Evolutionary conservation across 1,284 basidiomycete species (phyloP).

Genomic region (Sparassis latifolia): DNA sequence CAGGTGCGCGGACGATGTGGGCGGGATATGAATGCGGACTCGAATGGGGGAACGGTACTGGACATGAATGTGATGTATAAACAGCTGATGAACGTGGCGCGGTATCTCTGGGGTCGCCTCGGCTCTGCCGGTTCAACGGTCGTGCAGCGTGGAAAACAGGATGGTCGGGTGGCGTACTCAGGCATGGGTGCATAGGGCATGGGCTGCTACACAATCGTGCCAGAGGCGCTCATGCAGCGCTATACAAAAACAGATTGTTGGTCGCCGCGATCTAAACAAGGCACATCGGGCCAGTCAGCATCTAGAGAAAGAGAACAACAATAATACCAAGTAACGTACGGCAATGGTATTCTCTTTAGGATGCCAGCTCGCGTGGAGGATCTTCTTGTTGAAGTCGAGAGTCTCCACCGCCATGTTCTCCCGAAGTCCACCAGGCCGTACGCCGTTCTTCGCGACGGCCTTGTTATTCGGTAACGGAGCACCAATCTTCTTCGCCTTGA

Average conservation of each 20-base stretch:
- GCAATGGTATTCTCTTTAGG: conserved; percentile 97
- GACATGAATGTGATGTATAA: conserved; percentile 10
- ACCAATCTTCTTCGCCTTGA: conserved; percentile 98
- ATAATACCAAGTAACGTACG: conserved; percentile 40
- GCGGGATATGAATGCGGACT: background rate
- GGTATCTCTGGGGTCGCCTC: conserved; percentile 10
- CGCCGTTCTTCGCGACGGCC: conserved; percentile 63
- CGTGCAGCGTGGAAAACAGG: no score
- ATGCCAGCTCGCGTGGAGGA: conserved; percentile 96
- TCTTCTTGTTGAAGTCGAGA: conserved; percentile 99
- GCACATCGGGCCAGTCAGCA: conserved; percentile 3
- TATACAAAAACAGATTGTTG: conserved; percentile 89
- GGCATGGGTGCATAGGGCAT: background rate
- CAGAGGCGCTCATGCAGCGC: conserved; percentile 55
- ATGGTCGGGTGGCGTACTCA: no score
- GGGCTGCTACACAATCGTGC: background rate
- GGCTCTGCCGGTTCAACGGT: conserved; percentile 4
- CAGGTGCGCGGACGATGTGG: conserved; percentile 1
- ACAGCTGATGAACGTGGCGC: conserved; percentile 1
- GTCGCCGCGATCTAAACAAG: conserved; percentile 81
- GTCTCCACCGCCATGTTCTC: conserved; percentile 88
- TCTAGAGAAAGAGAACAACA: background rate
- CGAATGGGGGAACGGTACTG: no score
- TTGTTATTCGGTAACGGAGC: conserved; percentile 70
- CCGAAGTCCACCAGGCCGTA: conserved; percentile 60